These are phyloP conservation scores for Pleurotus pulmonarius DNA, from an alignment of 768 basidiomycete genomes.

Conservation along the genomic window DNA sequence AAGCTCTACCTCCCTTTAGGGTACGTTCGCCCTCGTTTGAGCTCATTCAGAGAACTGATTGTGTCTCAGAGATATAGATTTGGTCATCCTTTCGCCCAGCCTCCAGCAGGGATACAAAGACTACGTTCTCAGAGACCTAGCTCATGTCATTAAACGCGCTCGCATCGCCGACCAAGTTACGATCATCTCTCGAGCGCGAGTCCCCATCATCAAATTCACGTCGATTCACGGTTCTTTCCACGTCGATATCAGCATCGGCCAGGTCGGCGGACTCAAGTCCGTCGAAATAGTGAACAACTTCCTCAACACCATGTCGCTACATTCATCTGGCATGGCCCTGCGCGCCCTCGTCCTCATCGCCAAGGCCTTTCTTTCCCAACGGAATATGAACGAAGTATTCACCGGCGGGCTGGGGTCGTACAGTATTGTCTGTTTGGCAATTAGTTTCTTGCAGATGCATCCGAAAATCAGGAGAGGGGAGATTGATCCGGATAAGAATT, in stretches of 20 bases:
- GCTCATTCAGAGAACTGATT: conserved; percentile 4
- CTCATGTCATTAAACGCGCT: conserved; percentile 69
- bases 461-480: conserved; percentile 88
- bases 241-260: conserved; percentile 94
- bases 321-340: conserved; percentile 53
- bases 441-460: conserved; percentile 96
- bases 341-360: conserved; percentile 82
- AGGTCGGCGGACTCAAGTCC: conserved; percentile 77
- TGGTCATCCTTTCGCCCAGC: conserved; percentile 77
- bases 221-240: conserved; percentile 78
- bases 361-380: conserved; percentile 86
- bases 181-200: conserved; percentile 90
- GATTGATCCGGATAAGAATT: conserved; percentile 82
- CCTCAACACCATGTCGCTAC: conserved; percentile 52
- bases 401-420: conserved; percentile 94
- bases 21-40: conserved; percentile 42
- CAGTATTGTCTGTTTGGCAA: conserved; percentile 87
- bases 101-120: conserved; percentile 72
- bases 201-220: conserved; percentile 95
- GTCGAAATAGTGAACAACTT: conserved; percentile 81
- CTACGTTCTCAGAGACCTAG: conserved; percentile 71
- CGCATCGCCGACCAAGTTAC: conserved; percentile 73
- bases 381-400: conserved; percentile 97
- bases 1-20: conserved; percentile 91
- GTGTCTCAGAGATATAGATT: conserved; percentile 80